Conservation (phyloP, 768 basidiomycete species). For the Boletus pseudopeckii region DNA sequence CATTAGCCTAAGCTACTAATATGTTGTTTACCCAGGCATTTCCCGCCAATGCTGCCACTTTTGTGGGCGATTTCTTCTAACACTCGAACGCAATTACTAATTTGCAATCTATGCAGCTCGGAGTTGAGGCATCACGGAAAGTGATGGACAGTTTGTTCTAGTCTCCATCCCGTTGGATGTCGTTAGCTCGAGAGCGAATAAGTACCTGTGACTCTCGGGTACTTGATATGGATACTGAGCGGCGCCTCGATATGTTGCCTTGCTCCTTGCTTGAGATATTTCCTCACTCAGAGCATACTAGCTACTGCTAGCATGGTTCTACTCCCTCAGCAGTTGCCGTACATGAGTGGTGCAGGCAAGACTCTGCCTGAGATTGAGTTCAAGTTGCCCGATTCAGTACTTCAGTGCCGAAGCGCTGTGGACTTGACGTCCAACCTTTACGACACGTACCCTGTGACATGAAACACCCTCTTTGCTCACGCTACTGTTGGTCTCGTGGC, state of each 20-base stretch:
- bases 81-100: background rate
- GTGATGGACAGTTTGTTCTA: slow-evolving; percentile 68
- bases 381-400: background rate
- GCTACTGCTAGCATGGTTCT: background rate
- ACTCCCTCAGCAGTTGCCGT: background rate
- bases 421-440: slow-evolving; percentile 6
- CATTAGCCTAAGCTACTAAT: background rate
- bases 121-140: slow-evolving; percentile 88
- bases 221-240: slow-evolving; percentile 4
- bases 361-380: background rate
- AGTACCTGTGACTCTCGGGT: slow-evolving; percentile 1
- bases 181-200: slow-evolving; percentile 2
- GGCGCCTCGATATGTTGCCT: slow-evolving; percentile 6
- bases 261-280: slow-evolving; percentile 1
- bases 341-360: background rate
- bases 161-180: slow-evolving; percentile 1
- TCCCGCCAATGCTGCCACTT: slow-evolving; percentile 95
- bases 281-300: slow-evolving; percentile 3
- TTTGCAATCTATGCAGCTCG: slow-evolving; percentile 51
- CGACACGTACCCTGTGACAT: slow-evolving; percentile 6
- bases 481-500: background rate
- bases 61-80: slow-evolving; percentile 50
- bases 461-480: slow-evolving; percentile 6
- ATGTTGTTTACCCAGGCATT: slow-evolving; percentile 62
- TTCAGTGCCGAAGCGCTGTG: background rate